Conservation (phyloP, 2,329 filamentous ascomycete genomes). For the Diaporthe velutina region DNA sequence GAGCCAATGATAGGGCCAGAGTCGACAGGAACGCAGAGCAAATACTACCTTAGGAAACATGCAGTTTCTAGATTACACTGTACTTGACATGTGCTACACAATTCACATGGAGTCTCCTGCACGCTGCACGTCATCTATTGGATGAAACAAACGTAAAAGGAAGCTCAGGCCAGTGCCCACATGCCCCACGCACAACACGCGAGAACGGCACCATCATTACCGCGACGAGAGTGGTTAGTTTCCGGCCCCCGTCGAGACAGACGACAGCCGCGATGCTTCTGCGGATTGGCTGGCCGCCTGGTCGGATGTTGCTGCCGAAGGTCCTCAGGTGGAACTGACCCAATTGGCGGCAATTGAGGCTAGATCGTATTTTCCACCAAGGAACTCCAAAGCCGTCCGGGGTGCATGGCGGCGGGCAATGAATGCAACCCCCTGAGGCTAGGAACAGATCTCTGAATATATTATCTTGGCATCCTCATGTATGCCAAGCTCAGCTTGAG, state of each 20-base stretch:
- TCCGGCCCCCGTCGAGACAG: neutral
- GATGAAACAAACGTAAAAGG: conserved; percentile 7
- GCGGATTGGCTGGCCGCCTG: neutral
- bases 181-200: neutral
- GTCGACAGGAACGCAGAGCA: too few species aligned
- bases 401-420: neutral
- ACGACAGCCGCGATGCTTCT: neutral
- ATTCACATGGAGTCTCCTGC: neutral
- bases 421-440: neutral
- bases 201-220: conserved; percentile 8
- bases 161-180: neutral
- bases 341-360: conserved; percentile 26
- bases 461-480: conserved; percentile 17
- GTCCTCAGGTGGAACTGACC: neutral
- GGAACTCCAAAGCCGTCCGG: conserved; percentile 17
- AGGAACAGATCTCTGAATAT: conserved; percentile 11
- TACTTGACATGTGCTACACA: neutral
- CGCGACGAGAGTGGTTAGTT: conserved; percentile 27
- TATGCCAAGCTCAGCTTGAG: neutral
- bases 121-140: conserved; percentile 4
- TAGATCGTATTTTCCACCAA: conserved; percentile 21
- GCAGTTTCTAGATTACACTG: too few species aligned
- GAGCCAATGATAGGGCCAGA: conserved; percentile 11
- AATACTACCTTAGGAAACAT: too few species aligned
- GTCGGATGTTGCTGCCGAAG: neutral